Evolutionary conservation across 495 filamentous ascomycete species (phyloP), one percentile per base, ranked within the genome.

Genomic region (Hyaloscypha variabilis): DNA sequence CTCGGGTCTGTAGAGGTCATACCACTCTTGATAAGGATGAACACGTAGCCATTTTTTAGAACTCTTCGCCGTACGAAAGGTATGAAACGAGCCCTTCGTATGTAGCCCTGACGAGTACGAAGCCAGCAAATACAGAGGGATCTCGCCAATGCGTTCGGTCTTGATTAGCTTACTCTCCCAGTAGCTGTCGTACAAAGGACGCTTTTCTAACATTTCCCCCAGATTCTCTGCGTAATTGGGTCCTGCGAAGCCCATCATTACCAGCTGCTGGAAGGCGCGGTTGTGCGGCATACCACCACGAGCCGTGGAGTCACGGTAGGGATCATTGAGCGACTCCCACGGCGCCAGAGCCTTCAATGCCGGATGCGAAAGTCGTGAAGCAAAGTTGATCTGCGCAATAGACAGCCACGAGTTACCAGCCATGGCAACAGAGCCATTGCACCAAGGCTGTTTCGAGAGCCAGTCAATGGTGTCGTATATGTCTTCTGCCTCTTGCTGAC

Each of bases 1-100:
- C 10, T 53, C 21, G 14, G 50, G 50, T 46, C 39, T 8, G 39
- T 46, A 46, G 14, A 10, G 25, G 25, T 53, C 50, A 23, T 10
- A 10, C 50, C 50, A 53, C 21, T 53, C 50, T 53, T 53, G 50
- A 10, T 53, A 23, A 53, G 8, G 8, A 23, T 53, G 50, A 23
- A 53, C 50, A n/a, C 50, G 8, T 53, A 53, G 25, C 50, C 50
- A 53, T 53, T 53, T 53, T 23, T 53, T 23, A 13, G 10, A n/a
- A 23, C 14, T 23, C 25, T 11, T 53, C 21, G 8, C 50, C 14
- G 14, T 10, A 13, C 50, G 8, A 19, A 46, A 46, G 19, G 39
- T 46, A 8, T 46, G 10, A 19, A 46, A 46, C 8, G 10, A 10
- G 8, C 39, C 39, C 19, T 19, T 46, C 19, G 39, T 46, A 23